Evolutionary conservation across 176 grass and related monocot genomes (phyloP).

Genomic region (Bolboschoenus planiculmis): DNA sequence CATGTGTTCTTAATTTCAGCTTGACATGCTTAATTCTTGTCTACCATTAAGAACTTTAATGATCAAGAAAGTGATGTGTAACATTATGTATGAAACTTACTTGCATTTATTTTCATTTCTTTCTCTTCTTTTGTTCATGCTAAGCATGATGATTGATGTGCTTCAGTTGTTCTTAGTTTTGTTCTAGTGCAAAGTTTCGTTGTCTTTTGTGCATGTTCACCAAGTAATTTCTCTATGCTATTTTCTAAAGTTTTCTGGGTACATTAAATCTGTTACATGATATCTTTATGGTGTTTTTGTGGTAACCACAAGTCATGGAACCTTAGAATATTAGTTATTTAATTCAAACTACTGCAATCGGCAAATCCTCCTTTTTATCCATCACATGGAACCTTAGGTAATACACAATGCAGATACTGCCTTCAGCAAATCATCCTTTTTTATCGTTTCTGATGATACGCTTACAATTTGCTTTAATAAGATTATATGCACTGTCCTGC

Average conservation of each 20-base stretch:
- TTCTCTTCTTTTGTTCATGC: background rate
- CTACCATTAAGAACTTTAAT: background rate
- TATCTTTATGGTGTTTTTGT: background rate
- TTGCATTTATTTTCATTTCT: background rate
- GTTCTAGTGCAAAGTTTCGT: background rate
- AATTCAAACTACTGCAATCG: background rate
- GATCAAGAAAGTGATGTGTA: background rate
- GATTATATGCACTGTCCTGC: background rate
- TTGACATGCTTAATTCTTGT: background rate
- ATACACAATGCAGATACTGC: background rate
- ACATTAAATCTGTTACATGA: background rate
- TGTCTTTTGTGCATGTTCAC: background rate
- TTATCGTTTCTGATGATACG: background rate
- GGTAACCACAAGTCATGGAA: background rate
- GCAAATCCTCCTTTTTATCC: background rate
- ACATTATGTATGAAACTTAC: conserved; percentile 5
- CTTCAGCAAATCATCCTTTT: background rate
- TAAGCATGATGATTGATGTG: background rate
- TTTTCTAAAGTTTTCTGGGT: background rate
- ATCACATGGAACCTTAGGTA: background rate
- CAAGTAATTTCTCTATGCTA: background rate
- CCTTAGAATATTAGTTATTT: background rate
- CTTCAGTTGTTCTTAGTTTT: background rate
- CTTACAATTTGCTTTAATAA: background rate
- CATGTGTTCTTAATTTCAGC: background rate